A percentile compares a stretch with the other conserved stretches of the same genome.
Conservation (phyloP, 495 filamentous ascomycete genomes). For the Stereocaulon alpinum region DNA sequence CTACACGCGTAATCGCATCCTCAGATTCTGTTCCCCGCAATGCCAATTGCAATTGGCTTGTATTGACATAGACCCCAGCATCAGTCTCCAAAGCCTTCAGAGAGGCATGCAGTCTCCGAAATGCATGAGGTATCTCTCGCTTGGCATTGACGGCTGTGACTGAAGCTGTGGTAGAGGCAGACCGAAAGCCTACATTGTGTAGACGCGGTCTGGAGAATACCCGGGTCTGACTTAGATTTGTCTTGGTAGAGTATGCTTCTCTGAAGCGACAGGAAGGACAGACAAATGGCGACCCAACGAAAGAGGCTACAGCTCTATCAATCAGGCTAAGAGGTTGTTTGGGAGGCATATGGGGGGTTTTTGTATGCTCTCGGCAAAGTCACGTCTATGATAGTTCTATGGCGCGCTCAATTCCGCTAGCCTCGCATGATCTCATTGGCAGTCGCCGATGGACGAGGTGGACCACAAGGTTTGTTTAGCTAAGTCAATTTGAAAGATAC, state of each 20-base stretch:
- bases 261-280: not conserved
- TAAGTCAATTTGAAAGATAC: too few relatives aligned
- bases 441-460: too few relatives aligned
- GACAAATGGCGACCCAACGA: not conserved
- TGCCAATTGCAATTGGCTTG: constrained; percentile 70
- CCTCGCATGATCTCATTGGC: not conserved
- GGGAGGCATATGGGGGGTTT: constrained; percentile 4
- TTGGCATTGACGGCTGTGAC: constrained; percentile 23
- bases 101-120: constrained; percentile 48
- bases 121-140: constrained; percentile 18
- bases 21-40: constrained; percentile 62
- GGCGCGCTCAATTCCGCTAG: constrained; percentile 2
- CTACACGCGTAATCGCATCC: constrained; percentile 59
- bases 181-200: not conserved
- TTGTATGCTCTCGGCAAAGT: not conserved
- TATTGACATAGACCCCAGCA: constrained; percentile 56
- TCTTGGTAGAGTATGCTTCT: not conserved
- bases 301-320: not conserved
- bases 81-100: constrained; percentile 51
- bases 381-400: not conserved
- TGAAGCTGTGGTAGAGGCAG: constrained; percentile 22
- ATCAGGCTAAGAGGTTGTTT: not conserved
- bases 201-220: not conserved
- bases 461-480: too few relatives aligned
- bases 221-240: not conserved